Conservation (phyloP, 116 monocot species). For the Cymodocea nodosa region DNA sequence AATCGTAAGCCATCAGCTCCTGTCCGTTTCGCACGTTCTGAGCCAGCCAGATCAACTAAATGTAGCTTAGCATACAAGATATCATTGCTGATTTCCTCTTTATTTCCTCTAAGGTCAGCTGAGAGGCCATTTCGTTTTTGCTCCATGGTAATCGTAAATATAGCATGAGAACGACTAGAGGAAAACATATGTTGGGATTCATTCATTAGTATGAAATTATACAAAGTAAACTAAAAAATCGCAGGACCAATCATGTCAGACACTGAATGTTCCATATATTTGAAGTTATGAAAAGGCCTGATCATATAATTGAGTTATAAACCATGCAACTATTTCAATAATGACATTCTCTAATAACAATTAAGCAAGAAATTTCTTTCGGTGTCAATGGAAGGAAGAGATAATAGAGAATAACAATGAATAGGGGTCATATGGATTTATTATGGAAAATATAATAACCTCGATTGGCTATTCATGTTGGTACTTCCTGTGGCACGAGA, state of each 20-base stretch:
- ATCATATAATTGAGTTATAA: no score
- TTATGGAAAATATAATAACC: constrained; percentile 25
- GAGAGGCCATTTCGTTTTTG: constrained; percentile 39
- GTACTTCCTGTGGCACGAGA: constrained; percentile 91
- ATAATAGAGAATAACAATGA: no score
- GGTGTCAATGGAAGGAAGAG: no score
- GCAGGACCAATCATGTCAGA: no score
- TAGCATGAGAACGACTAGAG: constrained; percentile 94
- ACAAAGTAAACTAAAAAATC: neutral
- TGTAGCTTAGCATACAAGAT: constrained; percentile 79
- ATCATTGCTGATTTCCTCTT: constrained; percentile 51
- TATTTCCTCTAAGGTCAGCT: constrained; percentile 9
- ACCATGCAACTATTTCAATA: no score
- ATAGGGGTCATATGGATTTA: neutral
- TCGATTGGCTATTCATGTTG: constrained; percentile 98
- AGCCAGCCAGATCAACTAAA: constrained; percentile 93
- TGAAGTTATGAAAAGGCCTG: no score
- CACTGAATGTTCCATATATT: no score
- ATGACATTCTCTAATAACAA: no score
- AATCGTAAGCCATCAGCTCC: constrained; percentile 86
- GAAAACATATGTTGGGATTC: neutral
- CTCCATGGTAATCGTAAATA: constrained; percentile 88
- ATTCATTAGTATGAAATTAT: neutral
- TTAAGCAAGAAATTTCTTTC: no score
- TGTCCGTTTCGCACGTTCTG: constrained; percentile 93